These are phyloP conservation scores for Phytophthora macrochlamydospora DNA, from an alignment of 352 stramenopile species.

Conservation along the genomic window DNA sequence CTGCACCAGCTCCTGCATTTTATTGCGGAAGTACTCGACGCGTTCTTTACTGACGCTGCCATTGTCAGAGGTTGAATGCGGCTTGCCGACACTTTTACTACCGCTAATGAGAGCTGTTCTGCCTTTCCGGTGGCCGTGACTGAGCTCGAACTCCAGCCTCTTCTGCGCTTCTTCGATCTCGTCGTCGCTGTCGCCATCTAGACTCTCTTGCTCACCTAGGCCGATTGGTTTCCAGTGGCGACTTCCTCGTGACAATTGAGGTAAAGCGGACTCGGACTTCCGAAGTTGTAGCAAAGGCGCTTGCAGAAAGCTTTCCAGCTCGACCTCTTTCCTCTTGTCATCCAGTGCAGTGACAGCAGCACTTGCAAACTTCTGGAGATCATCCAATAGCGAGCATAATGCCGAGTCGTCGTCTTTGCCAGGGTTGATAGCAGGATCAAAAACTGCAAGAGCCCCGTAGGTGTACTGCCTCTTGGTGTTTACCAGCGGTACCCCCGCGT, in stretches of 20 bases:
- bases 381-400: constrained; percentile 33
- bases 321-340: constrained; percentile 46
- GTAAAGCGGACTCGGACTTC: constrained; percentile 51
- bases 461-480: constrained; percentile 45
- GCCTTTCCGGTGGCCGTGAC: constrained; percentile 16
- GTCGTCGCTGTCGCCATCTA: constrained; percentile 30
- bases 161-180: constrained; percentile 20
- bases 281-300: constrained; percentile 49
- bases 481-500: constrained; percentile 65
- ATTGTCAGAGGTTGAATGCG: constrained; percentile 6
- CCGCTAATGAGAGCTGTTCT: constrained; percentile 2
- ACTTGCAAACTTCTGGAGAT: constrained; percentile 42
- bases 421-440: constrained; percentile 49
- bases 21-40: constrained; percentile 60
- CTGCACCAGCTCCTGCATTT: constrained; percentile 73
- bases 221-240: constrained; percentile 11
- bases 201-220: constrained; percentile 16
- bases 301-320: constrained; percentile 62
- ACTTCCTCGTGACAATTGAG: constrained; percentile 25
- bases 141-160: constrained; percentile 21
- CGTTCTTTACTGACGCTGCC: constrained; percentile 11
- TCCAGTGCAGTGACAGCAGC: constrained; percentile 48
- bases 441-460: constrained; percentile 69
- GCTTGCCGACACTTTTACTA: constrained; percentile 14
- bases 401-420: constrained; percentile 46